A percentile compares a stretch with the other conserved stretches of the same genome.
Conservation (phyloP, 2,329 filamentous ascomycete genomes). For the Aspergillus sp. region DNA sequence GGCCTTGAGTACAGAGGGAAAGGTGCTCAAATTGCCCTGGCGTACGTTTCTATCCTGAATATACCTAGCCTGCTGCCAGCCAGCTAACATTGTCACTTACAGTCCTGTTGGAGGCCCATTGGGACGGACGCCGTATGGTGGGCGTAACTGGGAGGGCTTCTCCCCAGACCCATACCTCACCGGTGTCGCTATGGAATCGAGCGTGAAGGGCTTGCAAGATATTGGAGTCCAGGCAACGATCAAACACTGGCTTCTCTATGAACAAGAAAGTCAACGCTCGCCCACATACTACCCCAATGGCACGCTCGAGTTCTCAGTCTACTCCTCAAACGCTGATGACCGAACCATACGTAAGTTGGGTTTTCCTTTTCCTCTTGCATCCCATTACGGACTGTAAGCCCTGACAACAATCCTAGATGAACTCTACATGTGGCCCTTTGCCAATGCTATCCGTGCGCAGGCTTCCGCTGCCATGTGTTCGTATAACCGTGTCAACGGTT, state of each 20-base stretch:
- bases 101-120: slow-evolving; percentile 35
- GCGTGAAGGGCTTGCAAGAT: slow-evolving; percentile 26
- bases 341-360: slow-evolving; percentile 49
- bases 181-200: slow-evolving; percentile 29
- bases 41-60: slow-evolving; percentile 14
- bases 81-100: slow-evolving; percentile 4
- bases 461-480: slow-evolving; percentile 60
- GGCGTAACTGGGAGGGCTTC: slow-evolving; percentile 39
- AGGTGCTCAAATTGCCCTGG: slow-evolving; percentile 42
- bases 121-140: slow-evolving; percentile 27
- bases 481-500: slow-evolving; percentile 68
- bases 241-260: slow-evolving; percentile 57
- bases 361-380: no score
- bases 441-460: slow-evolving; percentile 57
- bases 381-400: no score
- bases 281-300: slow-evolving; percentile 27
- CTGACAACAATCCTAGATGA: slow-evolving; percentile 46
- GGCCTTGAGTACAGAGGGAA: slow-evolving; percentile 57
- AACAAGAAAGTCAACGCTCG: slow-evolving; percentile 51
- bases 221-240: slow-evolving; percentile 33
- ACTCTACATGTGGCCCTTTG: slow-evolving; percentile 64
- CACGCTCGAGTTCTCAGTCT: slow-evolving; percentile 47
- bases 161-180: slow-evolving; percentile 37
- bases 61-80: no score
- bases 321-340: slow-evolving; percentile 60